Conservation (phyloP, 2,329 filamentous ascomycete genomes). For the Lachnellula hyalina region DNA sequence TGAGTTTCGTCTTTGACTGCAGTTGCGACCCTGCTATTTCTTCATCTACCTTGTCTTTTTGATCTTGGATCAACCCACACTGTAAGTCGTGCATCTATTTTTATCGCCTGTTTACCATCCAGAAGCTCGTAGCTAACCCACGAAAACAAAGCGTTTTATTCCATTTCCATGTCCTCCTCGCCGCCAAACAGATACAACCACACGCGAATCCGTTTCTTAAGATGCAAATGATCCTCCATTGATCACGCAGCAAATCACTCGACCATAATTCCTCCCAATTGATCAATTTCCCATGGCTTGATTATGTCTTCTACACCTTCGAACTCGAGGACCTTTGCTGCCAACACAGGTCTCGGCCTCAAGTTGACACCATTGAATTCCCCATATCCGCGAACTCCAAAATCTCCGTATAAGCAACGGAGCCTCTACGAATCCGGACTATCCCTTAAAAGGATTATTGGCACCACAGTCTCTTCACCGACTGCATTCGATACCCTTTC, state of each 20-base stretch:
- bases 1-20: background rate
- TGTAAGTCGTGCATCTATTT: slow-evolving; percentile 1
- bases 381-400: slow-evolving; percentile 58
- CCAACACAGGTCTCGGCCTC: slow-evolving; percentile 36
- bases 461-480: slow-evolving; percentile 78
- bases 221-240: slow-evolving; percentile 6
- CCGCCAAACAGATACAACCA: slow-evolving; percentile 3
- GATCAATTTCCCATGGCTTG: slow-evolving; percentile 25
- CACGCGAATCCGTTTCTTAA: slow-evolving; percentile 7
- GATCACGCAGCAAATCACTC: background rate
- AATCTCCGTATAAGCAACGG: slow-evolving; percentile 52
- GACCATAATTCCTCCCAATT: slow-evolving; percentile 9
- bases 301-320: slow-evolving; percentile 32
- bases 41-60: slow-evolving; percentile 4
- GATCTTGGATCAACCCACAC: background rate
- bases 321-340: slow-evolving; percentile 27
- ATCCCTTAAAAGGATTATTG: slow-evolving; percentile 78
- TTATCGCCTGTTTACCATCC: background rate
- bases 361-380: slow-evolving; percentile 74
- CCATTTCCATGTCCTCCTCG: slow-evolving; percentile 11
- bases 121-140: background rate
- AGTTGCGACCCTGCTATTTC: background rate
- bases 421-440: slow-evolving; percentile 52
- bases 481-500: slow-evolving; percentile 81
- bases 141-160: slow-evolving; percentile 3